Evolutionary conservation across 2,329 filamentous ascomycete genomes (phyloP).

Genomic region (Epichloe gansuensis): DNA sequence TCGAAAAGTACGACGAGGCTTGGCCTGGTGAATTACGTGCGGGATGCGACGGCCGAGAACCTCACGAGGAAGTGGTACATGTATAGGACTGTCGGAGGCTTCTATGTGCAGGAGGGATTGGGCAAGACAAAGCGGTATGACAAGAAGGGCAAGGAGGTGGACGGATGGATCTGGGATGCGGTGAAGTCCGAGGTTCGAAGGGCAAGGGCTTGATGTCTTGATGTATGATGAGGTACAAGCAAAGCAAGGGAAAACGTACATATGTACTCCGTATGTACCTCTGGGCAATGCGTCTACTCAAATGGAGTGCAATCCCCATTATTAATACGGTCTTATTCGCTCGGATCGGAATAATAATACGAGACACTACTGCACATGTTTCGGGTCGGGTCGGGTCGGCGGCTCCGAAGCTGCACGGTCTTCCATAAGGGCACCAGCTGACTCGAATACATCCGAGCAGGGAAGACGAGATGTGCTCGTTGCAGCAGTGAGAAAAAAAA

Average conservation of each 20-base stretch:
- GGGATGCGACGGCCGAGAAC: conserved; percentile 23
- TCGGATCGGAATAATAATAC: too few relatives aligned
- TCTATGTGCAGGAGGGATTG: conserved; percentile 24
- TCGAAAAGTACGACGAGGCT: conserved; percentile 13
- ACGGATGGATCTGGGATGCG: conserved; percentile 30
- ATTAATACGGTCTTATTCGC: too few relatives aligned
- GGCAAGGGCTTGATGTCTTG: conserved; percentile 2
- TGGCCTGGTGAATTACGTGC: conserved; percentile 29
- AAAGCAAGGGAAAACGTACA: too few relatives aligned
- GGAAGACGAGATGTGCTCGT: background rate
- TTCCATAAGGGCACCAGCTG: background rate
- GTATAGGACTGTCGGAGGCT: conserved; percentile 25
- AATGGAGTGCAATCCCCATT: too few relatives aligned
- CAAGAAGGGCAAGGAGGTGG: conserved; percentile 17
- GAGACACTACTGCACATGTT: too few relatives aligned
- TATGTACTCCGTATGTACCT: too few relatives aligned
- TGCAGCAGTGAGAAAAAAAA: background rate
- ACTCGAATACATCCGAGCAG: background rate
- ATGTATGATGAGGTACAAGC: background rate
- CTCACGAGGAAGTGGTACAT: conserved; percentile 27
- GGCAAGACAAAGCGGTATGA: conserved; percentile 3
- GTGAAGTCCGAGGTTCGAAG: conserved; percentile 22
- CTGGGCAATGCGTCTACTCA: too few relatives aligned
- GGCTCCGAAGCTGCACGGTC: background rate
- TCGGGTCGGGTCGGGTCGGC: background rate